Evolutionary conservation across 148 eudicot genomes (phyloP).

Genomic region (Pouteria glomerata): DNA sequence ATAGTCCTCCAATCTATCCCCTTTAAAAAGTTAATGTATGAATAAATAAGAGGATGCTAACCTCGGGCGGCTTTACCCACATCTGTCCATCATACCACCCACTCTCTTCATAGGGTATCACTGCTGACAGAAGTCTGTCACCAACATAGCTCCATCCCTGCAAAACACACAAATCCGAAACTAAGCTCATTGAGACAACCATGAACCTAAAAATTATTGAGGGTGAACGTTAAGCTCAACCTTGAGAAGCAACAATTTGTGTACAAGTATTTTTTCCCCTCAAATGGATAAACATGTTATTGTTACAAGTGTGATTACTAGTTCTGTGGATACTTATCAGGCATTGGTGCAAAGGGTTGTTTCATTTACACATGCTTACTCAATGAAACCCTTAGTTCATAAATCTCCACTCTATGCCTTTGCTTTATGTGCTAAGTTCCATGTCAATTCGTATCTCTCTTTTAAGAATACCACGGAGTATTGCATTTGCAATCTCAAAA

Average conservation of each 20-base stretch:
- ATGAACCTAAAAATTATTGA: not conserved
- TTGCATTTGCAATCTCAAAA: not conserved
- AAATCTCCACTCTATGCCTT: not conserved
- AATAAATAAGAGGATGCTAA: conserved; percentile 17
- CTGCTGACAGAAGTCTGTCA: conserved; percentile 89
- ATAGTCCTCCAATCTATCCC: not conserved
- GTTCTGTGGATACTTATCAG: not conserved
- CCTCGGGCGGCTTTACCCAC: conserved; percentile 99
- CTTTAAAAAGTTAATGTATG: not conserved
- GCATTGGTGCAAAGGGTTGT: not conserved
- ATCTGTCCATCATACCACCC: conserved; percentile 99
- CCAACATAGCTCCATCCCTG: conserved; percentile 99
- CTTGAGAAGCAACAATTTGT: not conserved
- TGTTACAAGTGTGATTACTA: not conserved
- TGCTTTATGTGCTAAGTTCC: not conserved
- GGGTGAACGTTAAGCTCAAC: not conserved
- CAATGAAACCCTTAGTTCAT: not conserved
- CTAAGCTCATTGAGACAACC: not conserved
- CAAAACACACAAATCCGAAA: conserved; percentile 3
- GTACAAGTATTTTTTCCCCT: not conserved
- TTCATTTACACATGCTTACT: not conserved
- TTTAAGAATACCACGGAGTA: not conserved
- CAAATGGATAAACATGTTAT: not conserved
- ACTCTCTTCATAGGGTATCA: conserved; percentile 86
- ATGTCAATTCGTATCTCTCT: not conserved